Conservation (phyloP, 2,329 filamentous ascomycete genomes). For the Aspergillus texensis region DNA sequence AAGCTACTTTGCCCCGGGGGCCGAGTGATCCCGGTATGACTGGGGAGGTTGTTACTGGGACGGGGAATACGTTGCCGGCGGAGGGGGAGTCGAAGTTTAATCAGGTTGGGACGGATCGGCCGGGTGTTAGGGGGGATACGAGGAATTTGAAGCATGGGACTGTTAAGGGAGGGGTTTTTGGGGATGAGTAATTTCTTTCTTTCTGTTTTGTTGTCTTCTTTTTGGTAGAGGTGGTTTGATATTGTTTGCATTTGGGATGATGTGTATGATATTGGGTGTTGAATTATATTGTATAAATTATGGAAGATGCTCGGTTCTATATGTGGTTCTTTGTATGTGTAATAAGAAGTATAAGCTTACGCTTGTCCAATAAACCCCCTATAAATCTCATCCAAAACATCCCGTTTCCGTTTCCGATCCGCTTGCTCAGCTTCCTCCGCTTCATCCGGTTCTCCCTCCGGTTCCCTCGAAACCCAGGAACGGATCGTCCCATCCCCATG, state of each 20-base stretch:
- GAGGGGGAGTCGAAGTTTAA: constrained; percentile 41
- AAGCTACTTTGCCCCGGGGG: constrained; percentile 49
- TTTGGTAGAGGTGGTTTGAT: background rate
- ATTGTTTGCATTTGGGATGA: too few species aligned
- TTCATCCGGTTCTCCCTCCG: constrained; percentile 49
- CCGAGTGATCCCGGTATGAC: constrained; percentile 37
- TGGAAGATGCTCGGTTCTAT: too few species aligned
- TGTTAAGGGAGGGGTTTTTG: background rate
- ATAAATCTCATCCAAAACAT: constrained; percentile 79
- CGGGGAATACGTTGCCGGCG: constrained; percentile 42
- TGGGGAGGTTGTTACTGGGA: constrained; percentile 45
- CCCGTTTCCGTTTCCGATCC: constrained; percentile 68
- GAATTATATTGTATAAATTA: too few species aligned
- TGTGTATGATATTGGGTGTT: background rate
- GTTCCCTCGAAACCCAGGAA: constrained; percentile 69
- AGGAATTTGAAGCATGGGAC: background rate
- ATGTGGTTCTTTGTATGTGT: background rate
- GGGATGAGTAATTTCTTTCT: background rate
- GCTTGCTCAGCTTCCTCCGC: constrained; percentile 54
- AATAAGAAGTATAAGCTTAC: background rate
- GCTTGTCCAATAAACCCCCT: constrained; percentile 60
- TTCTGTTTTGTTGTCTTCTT: background rate
- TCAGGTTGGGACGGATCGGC: constrained; percentile 32
- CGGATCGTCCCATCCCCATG: constrained; percentile 84
- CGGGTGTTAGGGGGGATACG: constrained; percentile 34